Conservation (phyloP, 192 early-diverging fungal genomes). For the Gorgonomyces haynaldii region DNA sequence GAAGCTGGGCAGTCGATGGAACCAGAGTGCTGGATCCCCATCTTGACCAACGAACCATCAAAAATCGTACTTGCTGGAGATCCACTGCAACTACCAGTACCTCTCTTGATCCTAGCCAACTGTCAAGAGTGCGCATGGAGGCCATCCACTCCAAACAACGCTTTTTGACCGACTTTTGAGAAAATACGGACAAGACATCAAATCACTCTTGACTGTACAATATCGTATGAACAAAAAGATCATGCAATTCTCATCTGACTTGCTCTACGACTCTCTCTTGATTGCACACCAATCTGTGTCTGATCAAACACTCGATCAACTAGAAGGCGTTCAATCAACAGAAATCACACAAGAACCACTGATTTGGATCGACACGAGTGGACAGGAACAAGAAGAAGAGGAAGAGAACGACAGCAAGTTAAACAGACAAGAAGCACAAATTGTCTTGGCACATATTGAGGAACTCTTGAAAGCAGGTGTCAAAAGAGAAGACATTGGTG, state of each 20-base stretch:
- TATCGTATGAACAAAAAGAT: slow-evolving; percentile 83
- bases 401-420: too few relatives aligned
- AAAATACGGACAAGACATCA: slow-evolving; percentile 44
- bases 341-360: slow-evolving; percentile 50
- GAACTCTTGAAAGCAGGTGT: slow-evolving; percentile 55
- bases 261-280: slow-evolving; percentile 60
- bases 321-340: slow-evolving; percentile 38
- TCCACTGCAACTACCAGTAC: slow-evolving; percentile 69
- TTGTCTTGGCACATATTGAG: background rate
- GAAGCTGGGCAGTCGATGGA: slow-evolving; percentile 71
- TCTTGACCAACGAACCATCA: slow-evolving; percentile 56
- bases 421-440: too few relatives aligned
- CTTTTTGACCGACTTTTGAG: slow-evolving; percentile 70
- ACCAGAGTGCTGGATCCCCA: slow-evolving; percentile 83
- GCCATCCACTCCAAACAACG: slow-evolving; percentile 38
- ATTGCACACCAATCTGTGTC: slow-evolving; percentile 53
- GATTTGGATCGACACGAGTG: slow-evolving; percentile 61
- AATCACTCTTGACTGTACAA: slow-evolving; percentile 64
- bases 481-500: slow-evolving; percentile 50
- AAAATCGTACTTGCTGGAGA: slow-evolving; percentile 78
- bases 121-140: slow-evolving; percentile 36
- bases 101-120: slow-evolving; percentile 46
- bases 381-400: slow-evolving; percentile 10
- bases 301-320: slow-evolving; percentile 50
- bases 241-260: slow-evolving; percentile 56